Evolutionary conservation across 805 yeast genomes (phyloP).

Genomic region (Myxozyma mucilagina): DNA sequence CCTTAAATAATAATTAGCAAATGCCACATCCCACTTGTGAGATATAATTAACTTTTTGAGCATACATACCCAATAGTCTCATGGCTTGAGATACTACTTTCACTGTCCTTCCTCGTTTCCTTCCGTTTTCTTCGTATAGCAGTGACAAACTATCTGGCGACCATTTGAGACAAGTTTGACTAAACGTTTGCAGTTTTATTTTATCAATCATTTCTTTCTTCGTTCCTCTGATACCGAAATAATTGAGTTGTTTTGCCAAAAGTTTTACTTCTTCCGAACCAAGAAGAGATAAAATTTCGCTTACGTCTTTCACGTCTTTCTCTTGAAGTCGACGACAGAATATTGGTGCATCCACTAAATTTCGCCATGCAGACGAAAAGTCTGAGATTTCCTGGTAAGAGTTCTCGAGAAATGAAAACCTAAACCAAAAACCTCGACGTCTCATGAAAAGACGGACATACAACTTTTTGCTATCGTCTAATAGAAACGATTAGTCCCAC

Average conservation of each 20-base stretch:
- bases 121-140: slow-evolving; percentile 15
- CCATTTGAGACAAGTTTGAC: slow-evolving; percentile 18
- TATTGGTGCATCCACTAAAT: background rate
- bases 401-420: slow-evolving; percentile 9
- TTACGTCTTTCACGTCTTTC: background rate
- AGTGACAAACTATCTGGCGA: slow-evolving; percentile 12
- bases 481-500: background rate
- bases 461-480: slow-evolving; percentile 23
- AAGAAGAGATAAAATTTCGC: slow-evolving; percentile 17
- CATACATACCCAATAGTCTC: slow-evolving; percentile 12
- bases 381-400: slow-evolving; percentile 21
- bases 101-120: background rate
- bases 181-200: slow-evolving; percentile 11
- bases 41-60: background rate
- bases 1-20: slow-evolving; percentile 3
- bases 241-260: slow-evolving; percentile 13
- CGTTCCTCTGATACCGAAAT: slow-evolving; percentile 4
- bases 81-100: slow-evolving; percentile 5
- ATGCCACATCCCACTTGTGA: no score
- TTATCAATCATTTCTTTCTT: slow-evolving; percentile 16
- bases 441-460: slow-evolving; percentile 30
- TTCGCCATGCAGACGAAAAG: slow-evolving; percentile 8
- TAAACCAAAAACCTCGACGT: slow-evolving; percentile 24
- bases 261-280: slow-evolving; percentile 23
- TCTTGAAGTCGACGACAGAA: background rate